Base-by-base conservation (phyloP, 331 rosid genomes). In the Cydonia oblonga region DNA sequence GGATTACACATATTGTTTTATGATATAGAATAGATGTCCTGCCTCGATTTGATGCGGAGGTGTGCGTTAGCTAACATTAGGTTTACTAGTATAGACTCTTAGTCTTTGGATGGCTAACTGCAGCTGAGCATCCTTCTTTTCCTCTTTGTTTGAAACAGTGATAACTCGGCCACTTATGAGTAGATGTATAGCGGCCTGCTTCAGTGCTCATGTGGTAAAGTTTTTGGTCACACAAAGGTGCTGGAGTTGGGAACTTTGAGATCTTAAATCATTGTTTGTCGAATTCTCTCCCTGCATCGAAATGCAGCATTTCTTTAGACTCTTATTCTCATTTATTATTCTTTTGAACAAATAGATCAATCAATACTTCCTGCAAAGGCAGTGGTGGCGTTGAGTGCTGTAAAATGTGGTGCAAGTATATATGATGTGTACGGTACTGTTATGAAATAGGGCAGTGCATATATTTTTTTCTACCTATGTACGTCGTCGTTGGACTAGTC, bases 111-210 rank as follows among this genome's bases (percentile, higher is more conserved):
- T 30, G 59, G 24, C 52, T 1, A n/a, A 38, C 44, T 40, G 44
- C 68, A 25, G n/a, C 51, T 72, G 46, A 81, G 40, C 35, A 32
- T 38, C 4, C 46, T 59, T 40, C 14, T 28, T 30, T 64, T 49
- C 29, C 40, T 77, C 38, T 71, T 75, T 81, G 77, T 72, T 68
- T 79, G 70, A 74, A 71, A 44, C 86, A 87, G 98, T 91, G 79
- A 86, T 87, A 79, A 86, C 97, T 1, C 88, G 72, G 75, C 84
- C 88, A 68, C 73, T 82, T 32, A 84, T 85, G 89, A 79, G 85
- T 75, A 89, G 83, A 68, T 95, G 96, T 65, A 70, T 85, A 69
- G 86, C 76, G 64, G 81, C 83, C 79, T 95, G 99, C 89, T 56
- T 88, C 80, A 71, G 84, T 79, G 96, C 93, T 42, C 86, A 86